Base-by-base conservation (phyloP, 2,329 filamentous ascomycete species). In the Eutypa lata region DNA sequence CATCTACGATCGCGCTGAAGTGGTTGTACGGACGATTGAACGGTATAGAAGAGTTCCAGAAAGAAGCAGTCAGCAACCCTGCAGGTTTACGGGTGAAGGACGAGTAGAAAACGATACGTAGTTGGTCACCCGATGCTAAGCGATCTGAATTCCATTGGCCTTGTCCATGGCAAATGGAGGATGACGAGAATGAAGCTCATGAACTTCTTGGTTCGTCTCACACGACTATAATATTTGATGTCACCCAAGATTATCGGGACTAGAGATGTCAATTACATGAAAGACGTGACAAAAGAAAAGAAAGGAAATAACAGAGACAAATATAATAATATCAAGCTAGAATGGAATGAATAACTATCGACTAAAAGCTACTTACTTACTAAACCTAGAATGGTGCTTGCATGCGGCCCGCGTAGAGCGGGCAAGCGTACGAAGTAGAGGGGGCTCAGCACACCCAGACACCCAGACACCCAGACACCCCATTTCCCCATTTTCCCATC, bases 11-110 rank as follows among this genome's bases (percentile, higher is more conserved):
- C 21, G 71, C 77, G 10, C 72, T 96, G 57, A 88, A 91, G 67
- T 87, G 80, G 78, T 56, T 89, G 1, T 90, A 95, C 70, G 81
- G 79, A 2, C 76, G 75, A 49, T 66, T 89, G 24, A 91, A 91
- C 66, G 86, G 86, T 11, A 69, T 77, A 44, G 72, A 76, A 48
- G 58, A 63, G 53, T 70, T 68, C 55, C 63, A 73, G 55, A 68
- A 65, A 50, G 72, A 72, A 46, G 72, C 68, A 28, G 47, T 62
- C 19, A 50, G 46, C 14, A 48, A 61, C 48, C 59, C 55, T 49
- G 56, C 52, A 7, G 57, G 60, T n/a, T 40, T 60, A 26, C 56
- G 55, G 21, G n/a, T 38, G 16, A 63, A 62, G 45, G 28, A 42
- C 28, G 56, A 64, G 47, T 59, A 58, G 46, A 21, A 37, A 8